phyloP scores from a whole-genome alignment of 2,329 filamentous ascomycete species.

The Neonectria punicea region DNA sequence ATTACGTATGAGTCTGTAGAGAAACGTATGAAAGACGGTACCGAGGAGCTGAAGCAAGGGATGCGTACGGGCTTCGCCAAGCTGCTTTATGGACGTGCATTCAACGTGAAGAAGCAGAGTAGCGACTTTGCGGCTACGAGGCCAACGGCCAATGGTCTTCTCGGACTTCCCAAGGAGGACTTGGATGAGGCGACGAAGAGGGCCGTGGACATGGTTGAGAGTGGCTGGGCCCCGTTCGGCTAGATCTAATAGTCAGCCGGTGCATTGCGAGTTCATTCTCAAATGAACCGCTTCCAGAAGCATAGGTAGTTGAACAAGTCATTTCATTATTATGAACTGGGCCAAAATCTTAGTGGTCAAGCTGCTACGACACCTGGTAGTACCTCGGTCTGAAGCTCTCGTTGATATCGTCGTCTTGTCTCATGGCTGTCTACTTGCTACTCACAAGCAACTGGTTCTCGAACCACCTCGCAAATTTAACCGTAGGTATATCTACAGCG shows the following conservation, averaged over 20 bases:
- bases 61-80: slow-evolving; percentile 55
- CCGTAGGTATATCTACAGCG: slow-evolving; percentile 65
- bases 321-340: too few relatives aligned
- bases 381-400: too few relatives aligned
- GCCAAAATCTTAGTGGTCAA: too few relatives aligned
- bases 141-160: slow-evolving; percentile 58
- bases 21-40: slow-evolving; percentile 60
- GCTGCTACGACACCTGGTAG: too few relatives aligned
- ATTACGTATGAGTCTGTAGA: slow-evolving; percentile 51
- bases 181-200: slow-evolving; percentile 58
- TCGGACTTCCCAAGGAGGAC: slow-evolving; percentile 67
- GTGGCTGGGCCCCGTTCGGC: slow-evolving; percentile 4
- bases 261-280: background rate
- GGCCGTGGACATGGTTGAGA: slow-evolving; percentile 12
- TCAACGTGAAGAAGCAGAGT: slow-evolving; percentile 50
- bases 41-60: slow-evolving; percentile 56
- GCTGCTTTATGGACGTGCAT: slow-evolving; percentile 66
- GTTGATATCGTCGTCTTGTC: too few relatives aligned
- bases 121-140: slow-evolving; percentile 53
- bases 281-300: background rate
- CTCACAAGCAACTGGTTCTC: slow-evolving; percentile 50
- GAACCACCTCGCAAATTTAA: slow-evolving; percentile 67
- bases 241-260: background rate
- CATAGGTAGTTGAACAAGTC: background rate
- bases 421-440: background rate